Evolutionary conservation across 495 filamentous ascomycete genomes (phyloP), one percentile per base, ranked within the genome.

Genomic region (Penicillium roqueforti): DNA sequence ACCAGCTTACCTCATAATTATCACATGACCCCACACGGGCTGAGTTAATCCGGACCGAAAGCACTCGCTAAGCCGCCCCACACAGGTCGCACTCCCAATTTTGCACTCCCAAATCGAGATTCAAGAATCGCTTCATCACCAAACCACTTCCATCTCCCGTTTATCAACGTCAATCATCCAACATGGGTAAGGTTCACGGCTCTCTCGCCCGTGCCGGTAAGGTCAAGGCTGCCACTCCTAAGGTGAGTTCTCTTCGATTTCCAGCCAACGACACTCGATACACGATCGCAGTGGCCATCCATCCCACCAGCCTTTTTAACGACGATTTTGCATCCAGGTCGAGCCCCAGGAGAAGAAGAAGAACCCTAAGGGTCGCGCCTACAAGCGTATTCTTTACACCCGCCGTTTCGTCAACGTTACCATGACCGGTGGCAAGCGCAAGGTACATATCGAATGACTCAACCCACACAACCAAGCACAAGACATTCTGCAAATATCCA

Each of bases 331-430:
- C 41, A 56, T 61, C 65, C 58, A 74, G 69, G 68, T 74, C 65
- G 70, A 72, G 58, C 58, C 67, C 60, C 69, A 72, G 58, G 68
- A 75, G 72, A 73, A 77, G 73, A 63, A 67, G 59, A 77, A 77
- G 75, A 65, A 80, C 62, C 93, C 93, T 72, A 97, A 99, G 85
- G 93, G 93, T 72, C 91, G 93, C 65, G 93, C 93, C 62, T 92
- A 92, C 86, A 99, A 98, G 91, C 86, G 93, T 67, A 86, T 96
- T 66, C 82, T 80, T 61, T 98, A 99, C 83, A 97, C 91, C 63
- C 88, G 93, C 73, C 91, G 93, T 63, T 99, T 99, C 83, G 95
- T 99, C 61, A 99, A 97, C 82, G 92, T 99, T 71, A 95, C 91
- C 65, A 81, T 97, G 84, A 96, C 93, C 54, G 93, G 93, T 76